phyloP scores from a whole-genome alignment of 1,139 yeast genomes.

The Saccharomycopsis hybrid region DNA sequence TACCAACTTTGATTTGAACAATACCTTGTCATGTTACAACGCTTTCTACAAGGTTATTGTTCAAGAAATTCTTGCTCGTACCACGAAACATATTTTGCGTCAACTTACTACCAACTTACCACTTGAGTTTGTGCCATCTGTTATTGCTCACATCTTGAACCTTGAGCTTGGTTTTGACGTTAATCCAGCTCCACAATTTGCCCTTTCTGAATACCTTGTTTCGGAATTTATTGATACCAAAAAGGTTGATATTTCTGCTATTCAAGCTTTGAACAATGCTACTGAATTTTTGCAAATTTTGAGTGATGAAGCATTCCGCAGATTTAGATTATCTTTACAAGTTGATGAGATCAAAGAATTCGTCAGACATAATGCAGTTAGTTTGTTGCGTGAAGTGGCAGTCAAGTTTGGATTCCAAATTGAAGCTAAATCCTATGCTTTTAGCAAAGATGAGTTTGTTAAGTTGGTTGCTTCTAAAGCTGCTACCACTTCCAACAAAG shows the following conservation, averaged over 20 bases:
- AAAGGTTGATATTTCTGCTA: too few species aligned
- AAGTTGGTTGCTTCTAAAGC: conserved; percentile 25
- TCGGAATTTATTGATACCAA: conserved; percentile 3
- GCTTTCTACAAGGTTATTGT: conserved; percentile 45
- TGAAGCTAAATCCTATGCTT: conserved; percentile 35
- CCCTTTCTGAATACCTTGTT: conserved; percentile 29
- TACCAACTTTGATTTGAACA: conserved; percentile 36
- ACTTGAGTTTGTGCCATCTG: conserved; percentile 46
- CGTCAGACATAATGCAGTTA: conserved; percentile 32
- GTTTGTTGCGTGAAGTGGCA: conserved; percentile 67
- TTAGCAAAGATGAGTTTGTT: conserved; percentile 40
- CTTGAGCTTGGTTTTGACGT: conserved; percentile 52
- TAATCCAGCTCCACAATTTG: conserved; percentile 38
- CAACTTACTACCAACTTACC: conserved; percentile 43
- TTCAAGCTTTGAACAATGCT: too few species aligned
- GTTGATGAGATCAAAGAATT: conserved; percentile 37
- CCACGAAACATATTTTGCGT: conserved; percentile 70
- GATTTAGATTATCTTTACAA: conserved; percentile 55
- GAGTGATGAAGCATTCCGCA: conserved; percentile 42
- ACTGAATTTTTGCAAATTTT: conserved; percentile 29
- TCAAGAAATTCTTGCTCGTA: conserved; percentile 74
- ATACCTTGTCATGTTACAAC: conserved; percentile 23
- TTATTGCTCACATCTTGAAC: conserved; percentile 69
- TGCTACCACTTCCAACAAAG: conserved; percentile 12
- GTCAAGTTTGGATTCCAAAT: conserved; percentile 84